phyloP scores from a whole-genome alignment of 1,284 basidiomycete genomes.

The Leccinum griseonigrum region DNA sequence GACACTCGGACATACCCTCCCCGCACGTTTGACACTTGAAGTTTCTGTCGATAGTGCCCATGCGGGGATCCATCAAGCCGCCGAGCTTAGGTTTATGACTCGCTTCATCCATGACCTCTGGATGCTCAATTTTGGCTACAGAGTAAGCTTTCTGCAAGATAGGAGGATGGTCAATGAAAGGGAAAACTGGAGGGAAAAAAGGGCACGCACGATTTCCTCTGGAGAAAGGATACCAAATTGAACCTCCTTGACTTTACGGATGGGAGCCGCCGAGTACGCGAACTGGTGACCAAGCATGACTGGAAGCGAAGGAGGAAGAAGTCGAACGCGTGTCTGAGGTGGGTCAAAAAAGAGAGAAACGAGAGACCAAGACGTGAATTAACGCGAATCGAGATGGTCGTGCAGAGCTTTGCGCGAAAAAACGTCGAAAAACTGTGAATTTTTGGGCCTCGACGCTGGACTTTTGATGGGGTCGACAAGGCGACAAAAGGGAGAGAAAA shows the following conservation, averaged over 20 bases:
- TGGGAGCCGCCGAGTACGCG: slow-evolving; percentile 89
- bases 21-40: slow-evolving; percentile 99
- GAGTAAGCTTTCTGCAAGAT: slow-evolving; percentile 88
- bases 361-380: slow-evolving; percentile 23
- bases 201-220: slow-evolving; percentile 93
- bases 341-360: slow-evolving; percentile 3
- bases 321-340: slow-evolving; percentile 19
- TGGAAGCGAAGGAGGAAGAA: slow-evolving; percentile 1
- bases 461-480: slow-evolving; percentile 4
- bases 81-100: slow-evolving; percentile 87
- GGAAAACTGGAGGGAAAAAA: neutral
- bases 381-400: slow-evolving; percentile 23
- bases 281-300: slow-evolving; percentile 82
- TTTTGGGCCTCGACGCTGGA: slow-evolving; percentile 18
- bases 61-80: slow-evolving; percentile 95
- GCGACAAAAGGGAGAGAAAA: slow-evolving; percentile 17
- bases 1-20: slow-evolving; percentile 97
- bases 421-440: slow-evolving; percentile 17
- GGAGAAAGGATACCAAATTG: slow-evolving; percentile 99
- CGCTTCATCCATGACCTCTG: slow-evolving; percentile 96
- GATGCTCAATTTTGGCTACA: slow-evolving; percentile 97
- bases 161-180: slow-evolving; percentile 12
- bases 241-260: slow-evolving; percentile 94
- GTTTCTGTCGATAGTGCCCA: slow-evolving; percentile 99
- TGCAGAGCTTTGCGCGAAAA: slow-evolving; percentile 1